Percentiles rank a stretch among this genome's conserved stretches.
Evolutionary conservation across 345 rosid species (phyloP).

Genomic region (Eucalyptus fibrosa): DNA sequence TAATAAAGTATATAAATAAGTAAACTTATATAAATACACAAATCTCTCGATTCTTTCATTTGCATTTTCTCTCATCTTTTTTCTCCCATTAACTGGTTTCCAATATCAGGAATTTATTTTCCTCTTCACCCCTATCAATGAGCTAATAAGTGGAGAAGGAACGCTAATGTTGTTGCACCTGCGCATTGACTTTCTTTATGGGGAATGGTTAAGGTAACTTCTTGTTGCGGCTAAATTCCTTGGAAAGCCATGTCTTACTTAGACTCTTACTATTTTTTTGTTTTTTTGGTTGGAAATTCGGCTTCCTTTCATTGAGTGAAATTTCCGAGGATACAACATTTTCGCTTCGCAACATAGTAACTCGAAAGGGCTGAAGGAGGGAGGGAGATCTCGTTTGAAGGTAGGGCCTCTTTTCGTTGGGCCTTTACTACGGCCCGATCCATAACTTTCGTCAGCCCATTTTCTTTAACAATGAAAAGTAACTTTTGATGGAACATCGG

Average conservation of each 20-base stretch:
- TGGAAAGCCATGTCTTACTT: neutral
- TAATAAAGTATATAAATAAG: neutral
- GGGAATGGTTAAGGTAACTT: neutral
- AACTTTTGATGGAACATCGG: neutral
- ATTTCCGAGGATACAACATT: neutral
- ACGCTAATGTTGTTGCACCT: neutral
- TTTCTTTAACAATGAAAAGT: neutral
- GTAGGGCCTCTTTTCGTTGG: neutral
- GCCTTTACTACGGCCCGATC: neutral
- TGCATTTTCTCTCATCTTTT: neutral
- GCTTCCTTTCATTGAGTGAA: neutral
- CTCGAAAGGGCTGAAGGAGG: neutral
- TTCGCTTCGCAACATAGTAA: neutral
- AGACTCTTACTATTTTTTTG: neutral
- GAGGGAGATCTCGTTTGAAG: neutral
- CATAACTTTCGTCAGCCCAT: neutral
- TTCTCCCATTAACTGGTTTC: neutral
- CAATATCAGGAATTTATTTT: neutral
- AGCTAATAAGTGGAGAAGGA: neutral
- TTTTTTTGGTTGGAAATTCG: neutral
- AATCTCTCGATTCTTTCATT: neutral
- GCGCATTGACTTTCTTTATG: neutral
- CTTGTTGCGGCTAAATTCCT: neutral
- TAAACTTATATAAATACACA: neutral
- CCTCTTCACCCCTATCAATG: neutral